Base-by-base conservation (phyloP, 2,329 filamentous ascomycete genomes). In the Exserohilum rostratum region DNA sequence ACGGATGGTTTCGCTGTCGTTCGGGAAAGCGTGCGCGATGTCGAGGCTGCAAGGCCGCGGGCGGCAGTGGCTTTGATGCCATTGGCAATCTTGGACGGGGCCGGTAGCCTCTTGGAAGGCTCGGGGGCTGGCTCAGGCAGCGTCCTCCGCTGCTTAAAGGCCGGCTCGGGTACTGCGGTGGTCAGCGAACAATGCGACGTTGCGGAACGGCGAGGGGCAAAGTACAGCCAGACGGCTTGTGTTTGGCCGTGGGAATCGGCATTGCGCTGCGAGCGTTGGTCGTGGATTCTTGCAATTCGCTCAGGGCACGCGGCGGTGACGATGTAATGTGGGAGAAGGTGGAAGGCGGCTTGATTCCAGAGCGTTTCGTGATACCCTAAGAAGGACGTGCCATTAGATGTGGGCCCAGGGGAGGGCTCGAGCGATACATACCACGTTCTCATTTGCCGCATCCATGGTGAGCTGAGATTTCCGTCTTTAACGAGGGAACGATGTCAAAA, bases 261-360 rank as follows among this genome's bases (percentile, higher is more conserved):
- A 83, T 77, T 57, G 72, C 75, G 31, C 69, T 72, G 47, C 83
- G 81, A 62, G 79, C 74, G 68, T 88, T 88, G 61, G 79, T 80
- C 35, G 77, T 78, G 11, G 82, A 77, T 4, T 79, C 75, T 27
- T 77, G 81, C 70, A 85, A 76, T 64, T 86, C 83, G 54, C 69
- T 71, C 35, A 86, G 76, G 40, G 72, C 68, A 17, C 66, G 64
- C 27, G 65, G 54, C 10, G 68, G 66, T 34, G 69, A 66, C 1
- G 66, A 53, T 38, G 42, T 55, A 25, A 70, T 49, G 35, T 65
- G 51, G 22, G 60, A 58, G 25, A 71, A 59, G 39, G 65, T 69
- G 2, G 68, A 61, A 11, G 70, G 68, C 9, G 62, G 67, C 49
- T 66, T 69, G 12, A 75, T 50, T 42, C 71, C 71, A 35, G 72